These are phyloP conservation scores for Amphirosellinia nigrospora DNA, from an alignment of 495 filamentous ascomycete genomes.

Conservation along the genomic window DNA sequence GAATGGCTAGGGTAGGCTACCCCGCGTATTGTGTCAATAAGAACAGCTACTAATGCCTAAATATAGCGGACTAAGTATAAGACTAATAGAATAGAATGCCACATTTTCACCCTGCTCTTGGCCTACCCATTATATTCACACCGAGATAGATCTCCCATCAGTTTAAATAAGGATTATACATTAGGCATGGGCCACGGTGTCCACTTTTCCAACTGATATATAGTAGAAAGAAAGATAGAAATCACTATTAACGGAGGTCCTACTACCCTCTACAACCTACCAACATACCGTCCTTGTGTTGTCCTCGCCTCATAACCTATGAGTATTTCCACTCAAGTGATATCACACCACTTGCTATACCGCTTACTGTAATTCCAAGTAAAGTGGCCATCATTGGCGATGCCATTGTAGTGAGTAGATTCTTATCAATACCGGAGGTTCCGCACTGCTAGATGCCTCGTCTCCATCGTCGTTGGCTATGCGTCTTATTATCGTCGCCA, in stretches of 20 bases:
- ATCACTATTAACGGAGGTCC: not conserved
- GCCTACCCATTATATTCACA: not conserved
- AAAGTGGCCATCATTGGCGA: not conserved
- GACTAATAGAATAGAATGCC: not conserved
- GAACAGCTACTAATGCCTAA: not conserved
- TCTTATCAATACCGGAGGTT: not conserved
- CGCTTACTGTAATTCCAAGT: not conserved
- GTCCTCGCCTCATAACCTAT: not conserved
- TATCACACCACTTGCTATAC: not conserved
- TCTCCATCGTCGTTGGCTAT: not conserved
- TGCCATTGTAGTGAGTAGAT: not conserved
- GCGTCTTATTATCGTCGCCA: not conserved
- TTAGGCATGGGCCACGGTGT: not conserved
- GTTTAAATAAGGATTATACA: not conserved
- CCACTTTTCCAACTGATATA: not conserved
- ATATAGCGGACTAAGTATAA: not conserved
- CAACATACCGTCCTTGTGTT: not conserved
- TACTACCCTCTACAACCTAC: not conserved
- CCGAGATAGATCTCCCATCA: not conserved
- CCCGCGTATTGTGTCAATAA: no score
- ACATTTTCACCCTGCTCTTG: not conserved
- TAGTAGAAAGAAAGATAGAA: not conserved
- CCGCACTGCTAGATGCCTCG: not conserved
- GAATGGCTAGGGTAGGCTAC: no score
- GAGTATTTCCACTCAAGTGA: not conserved